These are phyloP conservation scores for Arthrobotrys megalospora DNA, from an alignment of 2,329 filamentous ascomycete genomes.

Conservation along the genomic window DNA sequence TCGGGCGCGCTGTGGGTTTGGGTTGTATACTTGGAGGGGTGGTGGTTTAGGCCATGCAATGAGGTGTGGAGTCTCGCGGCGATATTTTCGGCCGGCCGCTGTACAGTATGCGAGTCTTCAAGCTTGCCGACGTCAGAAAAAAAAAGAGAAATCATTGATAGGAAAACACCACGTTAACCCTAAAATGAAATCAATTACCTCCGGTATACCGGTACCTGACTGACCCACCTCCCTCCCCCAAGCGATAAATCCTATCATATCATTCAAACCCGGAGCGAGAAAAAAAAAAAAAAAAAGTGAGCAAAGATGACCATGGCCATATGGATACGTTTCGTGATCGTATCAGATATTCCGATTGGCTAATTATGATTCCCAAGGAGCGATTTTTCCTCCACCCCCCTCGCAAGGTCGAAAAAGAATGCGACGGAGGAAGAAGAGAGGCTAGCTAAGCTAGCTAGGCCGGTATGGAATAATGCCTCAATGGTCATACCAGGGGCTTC, in stretches of 20 bases:
- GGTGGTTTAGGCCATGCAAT: background rate
- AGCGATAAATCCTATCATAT: slow-evolving; percentile 27
- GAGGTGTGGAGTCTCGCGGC: background rate
- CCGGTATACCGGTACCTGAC: background rate
- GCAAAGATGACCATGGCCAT: too few species aligned
- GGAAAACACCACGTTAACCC: background rate
- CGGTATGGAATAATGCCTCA: slow-evolving; percentile 52
- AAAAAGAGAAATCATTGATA: background rate
- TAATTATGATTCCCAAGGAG: slow-evolving; percentile 15
- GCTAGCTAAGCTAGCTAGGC: slow-evolving; percentile 19
- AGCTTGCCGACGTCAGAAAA: slow-evolving; percentile 15
- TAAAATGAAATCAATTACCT: slow-evolving; percentile 11
- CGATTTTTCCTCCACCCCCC: too few species aligned
- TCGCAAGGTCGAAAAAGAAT: background rate
- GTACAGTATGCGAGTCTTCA: background rate
- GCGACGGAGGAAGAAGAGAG: slow-evolving; percentile 1
- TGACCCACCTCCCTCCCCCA: background rate
- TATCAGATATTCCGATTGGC: slow-evolving; percentile 58
- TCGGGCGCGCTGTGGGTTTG: background rate
- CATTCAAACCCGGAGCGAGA: background rate
- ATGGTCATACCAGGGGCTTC: slow-evolving; percentile 18
- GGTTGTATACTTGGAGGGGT: background rate
- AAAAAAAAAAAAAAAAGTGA: background rate
- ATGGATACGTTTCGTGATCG: slow-evolving; percentile 38
- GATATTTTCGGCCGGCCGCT: slow-evolving; percentile 15